Evolutionary conservation across 1,139 yeast species (phyloP).

Genomic region (Scheffersomyces insectosa): DNA sequence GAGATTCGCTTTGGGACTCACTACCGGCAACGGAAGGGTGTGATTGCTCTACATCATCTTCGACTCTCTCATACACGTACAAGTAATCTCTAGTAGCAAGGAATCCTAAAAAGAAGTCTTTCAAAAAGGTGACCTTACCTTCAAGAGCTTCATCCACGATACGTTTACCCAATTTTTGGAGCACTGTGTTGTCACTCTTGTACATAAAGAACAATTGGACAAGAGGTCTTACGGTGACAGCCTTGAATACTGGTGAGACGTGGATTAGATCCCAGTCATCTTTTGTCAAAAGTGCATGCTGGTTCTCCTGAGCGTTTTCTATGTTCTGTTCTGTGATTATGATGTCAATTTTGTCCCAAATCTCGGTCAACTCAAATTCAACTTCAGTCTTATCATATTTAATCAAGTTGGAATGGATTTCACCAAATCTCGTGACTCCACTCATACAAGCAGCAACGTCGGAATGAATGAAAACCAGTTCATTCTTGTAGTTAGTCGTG

Average conservation of each 20-base stretch:
- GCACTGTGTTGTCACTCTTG: slow-evolving; percentile 7
- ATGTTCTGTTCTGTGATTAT: slow-evolving; percentile 50
- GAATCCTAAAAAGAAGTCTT: slow-evolving; percentile 20
- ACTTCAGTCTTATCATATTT: slow-evolving; percentile 77
- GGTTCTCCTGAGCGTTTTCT: slow-evolving; percentile 6
- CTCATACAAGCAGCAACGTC: slow-evolving; percentile 86
- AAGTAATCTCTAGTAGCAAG: slow-evolving; percentile 28
- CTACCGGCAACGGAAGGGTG: no score
- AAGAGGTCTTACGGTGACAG: slow-evolving; percentile 22
- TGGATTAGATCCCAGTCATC: slow-evolving; percentile 30
- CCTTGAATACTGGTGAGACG: slow-evolving; percentile 21
- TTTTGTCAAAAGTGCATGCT: slow-evolving; percentile 10
- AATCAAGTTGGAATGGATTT: slow-evolving; percentile 43
- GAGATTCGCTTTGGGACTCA: no score
- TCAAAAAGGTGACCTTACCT: slow-evolving; percentile 16
- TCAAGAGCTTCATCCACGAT: slow-evolving; percentile 19
- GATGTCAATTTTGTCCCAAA: slow-evolving; percentile 61
- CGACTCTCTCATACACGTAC: slow-evolving; percentile 29
- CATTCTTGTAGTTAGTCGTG: slow-evolving; percentile 12
- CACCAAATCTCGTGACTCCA: slow-evolving; percentile 78
- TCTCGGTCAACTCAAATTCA: slow-evolving; percentile 26
- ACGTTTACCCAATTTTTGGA: slow-evolving; percentile 10
- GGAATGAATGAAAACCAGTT: slow-evolving; percentile 55
- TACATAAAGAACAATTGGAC: slow-evolving; percentile 13
- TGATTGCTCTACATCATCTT: slow-evolving; percentile 6